Base-by-base conservation (phyloP, 2,329 filamentous ascomycete species). In the Cladophialophora chaetospira region DNA sequence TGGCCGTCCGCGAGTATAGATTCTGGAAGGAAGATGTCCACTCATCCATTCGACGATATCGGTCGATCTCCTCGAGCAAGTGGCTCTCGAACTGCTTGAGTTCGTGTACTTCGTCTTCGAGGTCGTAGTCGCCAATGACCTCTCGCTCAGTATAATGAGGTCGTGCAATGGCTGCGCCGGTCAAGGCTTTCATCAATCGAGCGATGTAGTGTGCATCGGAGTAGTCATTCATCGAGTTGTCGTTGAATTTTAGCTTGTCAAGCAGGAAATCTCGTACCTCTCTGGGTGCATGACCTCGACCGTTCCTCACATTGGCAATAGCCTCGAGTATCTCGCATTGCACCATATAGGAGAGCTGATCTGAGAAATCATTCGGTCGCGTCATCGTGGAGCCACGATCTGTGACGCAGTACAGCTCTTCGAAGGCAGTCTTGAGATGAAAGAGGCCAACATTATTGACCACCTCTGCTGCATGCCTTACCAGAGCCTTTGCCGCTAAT, bases 131-230 rank as follows among this genome's bases (percentile, higher is more conserved):
- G 19, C 38, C 48, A 55, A 75, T 70, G 54, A 78, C 66, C 44
- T 78, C 72, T 26, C 75, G 70, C 4, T 71, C 67, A 28, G 38
- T 44, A 68, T 31, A 67, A 66, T 75, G 70, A n/a, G 65, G 64
- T 58, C 69, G 70, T 2, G 74, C 74, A 1, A 81, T 73, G 53
- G 87, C 71, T 8, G 81, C 79, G 60, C 83, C 76, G 4, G 82
- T 79, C 4, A 88, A 71, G 35, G 82, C 83, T 33, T 72, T 76
- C 77, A 99, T 88, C 21, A 99, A 79, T 19, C 82, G 88, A 5
- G 91, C 86, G 52, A 99, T 84, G 69, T 97, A 99, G 67, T 89
- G 86, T 61, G 92, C 88, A 67, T 99, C 95, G 4, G 92, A 96
- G 68, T 85, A 95, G 47, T 87, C 75, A 66, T 99, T 99, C 58